A percentile compares a stretch with the other conserved stretches of the same genome.
Conservation (phyloP, 1,284 basidiomycete species). For the Ceratobasidium sp. region DNA sequence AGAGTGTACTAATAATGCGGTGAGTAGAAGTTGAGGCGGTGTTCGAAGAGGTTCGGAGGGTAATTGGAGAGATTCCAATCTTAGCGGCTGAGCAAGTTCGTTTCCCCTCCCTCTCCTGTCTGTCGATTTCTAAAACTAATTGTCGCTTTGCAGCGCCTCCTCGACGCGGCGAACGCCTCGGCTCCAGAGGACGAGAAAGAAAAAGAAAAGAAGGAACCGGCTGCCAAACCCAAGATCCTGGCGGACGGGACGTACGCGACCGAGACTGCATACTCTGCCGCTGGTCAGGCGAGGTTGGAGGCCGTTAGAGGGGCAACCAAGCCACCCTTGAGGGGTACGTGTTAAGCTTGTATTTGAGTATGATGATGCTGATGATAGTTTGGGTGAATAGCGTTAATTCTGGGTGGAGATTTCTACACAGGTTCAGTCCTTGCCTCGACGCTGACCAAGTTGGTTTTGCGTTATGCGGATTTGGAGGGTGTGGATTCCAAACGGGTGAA, state of each 20-base stretch:
- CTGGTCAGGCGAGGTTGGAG: slow-evolving; percentile 76
- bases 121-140: too few species aligned
- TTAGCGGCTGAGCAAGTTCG: slow-evolving; percentile 85
- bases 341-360: slow-evolving; percentile 1
- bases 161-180: slow-evolving; percentile 72
- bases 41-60: slow-evolving; percentile 86
- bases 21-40: slow-evolving; percentile 74
- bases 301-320: slow-evolving; percentile 88
- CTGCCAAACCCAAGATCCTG: slow-evolving; percentile 70
- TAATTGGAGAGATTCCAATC: slow-evolving; percentile 96
- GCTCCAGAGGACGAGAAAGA: slow-evolving; percentile 69
- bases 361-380: neutral
- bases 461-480: slow-evolving; percentile 74
- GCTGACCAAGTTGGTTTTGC: slow-evolving; percentile 91
- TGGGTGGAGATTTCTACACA: slow-evolving; percentile 98
- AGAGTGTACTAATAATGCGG: neutral
- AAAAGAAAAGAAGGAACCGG: slow-evolving; percentile 56
- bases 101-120: neutral
- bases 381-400: slow-evolving; percentile 75
- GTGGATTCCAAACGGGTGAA: slow-evolving; percentile 74
- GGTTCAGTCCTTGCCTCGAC: slow-evolving; percentile 90
- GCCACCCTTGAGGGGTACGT: slow-evolving; percentile 86
- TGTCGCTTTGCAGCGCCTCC: slow-evolving; percentile 63
- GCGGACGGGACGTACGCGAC: slow-evolving; percentile 99
- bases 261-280: slow-evolving; percentile 87